These are phyloP conservation scores for Balamuthia mandrillaris DNA, from an alignment of 208 protist species.

Conservation along the genomic window DNA sequence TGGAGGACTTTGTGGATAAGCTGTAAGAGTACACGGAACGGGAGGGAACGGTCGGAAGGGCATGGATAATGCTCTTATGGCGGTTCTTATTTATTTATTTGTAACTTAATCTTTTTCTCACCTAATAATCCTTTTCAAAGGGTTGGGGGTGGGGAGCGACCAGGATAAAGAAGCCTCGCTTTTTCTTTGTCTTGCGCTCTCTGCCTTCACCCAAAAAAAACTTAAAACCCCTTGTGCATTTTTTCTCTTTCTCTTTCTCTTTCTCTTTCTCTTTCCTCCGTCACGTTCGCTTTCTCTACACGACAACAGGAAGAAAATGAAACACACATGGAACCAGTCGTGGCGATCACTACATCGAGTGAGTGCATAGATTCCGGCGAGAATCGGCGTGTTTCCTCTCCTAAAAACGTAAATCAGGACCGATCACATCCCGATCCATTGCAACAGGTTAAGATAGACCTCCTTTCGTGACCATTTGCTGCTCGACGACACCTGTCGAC, in stretches of 20 bases:
- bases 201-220: not conserved
- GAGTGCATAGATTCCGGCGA: too few relatives aligned
- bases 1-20: constrained; percentile 49
- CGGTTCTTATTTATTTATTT: not conserved
- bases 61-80: not conserved
- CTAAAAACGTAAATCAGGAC: too few relatives aligned
- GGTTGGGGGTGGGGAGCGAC: too few relatives aligned
- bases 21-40: constrained; percentile 19
- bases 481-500: too few relatives aligned
- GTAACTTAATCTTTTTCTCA: not conserved
- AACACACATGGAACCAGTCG: not conserved
- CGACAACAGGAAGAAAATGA: too few relatives aligned
- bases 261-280: not conserved
- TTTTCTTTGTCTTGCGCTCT: not conserved
- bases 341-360: not conserved
- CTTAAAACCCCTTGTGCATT: not conserved
- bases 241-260: not conserved
- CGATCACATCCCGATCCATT: too few relatives aligned
- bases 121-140: too few relatives aligned
- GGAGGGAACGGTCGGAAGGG: not conserved
- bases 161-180: too few relatives aligned
- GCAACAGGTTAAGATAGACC: too few relatives aligned
- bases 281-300: too few relatives aligned
- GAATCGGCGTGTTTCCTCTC: too few relatives aligned
- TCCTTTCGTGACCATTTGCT: too few relatives aligned